Evolutionary conservation across 257 asterid genomes (phyloP).

Genomic region (Solanum stenotomum): DNA sequence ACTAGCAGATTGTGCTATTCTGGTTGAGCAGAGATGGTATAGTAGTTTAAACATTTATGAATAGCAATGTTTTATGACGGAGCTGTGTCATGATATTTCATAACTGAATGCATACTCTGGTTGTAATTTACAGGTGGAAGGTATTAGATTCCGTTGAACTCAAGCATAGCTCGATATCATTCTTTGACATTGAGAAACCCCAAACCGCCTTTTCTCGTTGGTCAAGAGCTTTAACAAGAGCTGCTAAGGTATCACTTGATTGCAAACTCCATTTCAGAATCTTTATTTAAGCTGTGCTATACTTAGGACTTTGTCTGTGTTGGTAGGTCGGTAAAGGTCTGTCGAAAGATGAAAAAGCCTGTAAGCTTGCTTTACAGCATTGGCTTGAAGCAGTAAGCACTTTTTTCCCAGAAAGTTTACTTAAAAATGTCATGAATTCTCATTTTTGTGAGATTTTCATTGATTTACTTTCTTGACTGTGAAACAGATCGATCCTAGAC

Average conservation of each 20-base stretch:
- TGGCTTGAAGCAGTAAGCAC: constrained; percentile 92
- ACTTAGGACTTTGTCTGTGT: background rate
- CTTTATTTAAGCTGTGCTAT: background rate
- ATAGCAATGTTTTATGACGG: background rate
- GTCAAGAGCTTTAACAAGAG: constrained; percentile 31
- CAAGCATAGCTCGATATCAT: constrained; percentile 34
- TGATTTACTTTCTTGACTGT: background rate
- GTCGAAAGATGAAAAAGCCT: constrained; percentile 67
- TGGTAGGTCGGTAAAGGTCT: constrained; percentile 74
- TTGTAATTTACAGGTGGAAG: constrained; percentile 64
- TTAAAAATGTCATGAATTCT: background rate
- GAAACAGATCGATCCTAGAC: constrained; percentile 72
- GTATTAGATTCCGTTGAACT: constrained; percentile 76
- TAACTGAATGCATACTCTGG: background rate
- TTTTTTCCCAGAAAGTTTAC: background rate
- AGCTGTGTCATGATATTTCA: background rate
- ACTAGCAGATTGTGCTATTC: constrained; percentile 83
- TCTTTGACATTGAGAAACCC: constrained; percentile 23
- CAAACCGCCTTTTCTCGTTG: constrained; percentile 31
- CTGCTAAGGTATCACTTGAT: constrained; percentile 17
- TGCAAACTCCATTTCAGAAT: background rate
- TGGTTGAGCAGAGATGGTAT: constrained; percentile 84
- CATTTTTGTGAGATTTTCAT: background rate
- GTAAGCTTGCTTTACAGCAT: constrained; percentile 82
- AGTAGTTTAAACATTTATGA: background rate